Percentiles rank a stretch among this genome's conserved stretches.
These are phyloP conservation scores for Fusarium bactridioides DNA, from an alignment of 2,329 filamentous ascomycete species.

Conservation along the genomic window DNA sequence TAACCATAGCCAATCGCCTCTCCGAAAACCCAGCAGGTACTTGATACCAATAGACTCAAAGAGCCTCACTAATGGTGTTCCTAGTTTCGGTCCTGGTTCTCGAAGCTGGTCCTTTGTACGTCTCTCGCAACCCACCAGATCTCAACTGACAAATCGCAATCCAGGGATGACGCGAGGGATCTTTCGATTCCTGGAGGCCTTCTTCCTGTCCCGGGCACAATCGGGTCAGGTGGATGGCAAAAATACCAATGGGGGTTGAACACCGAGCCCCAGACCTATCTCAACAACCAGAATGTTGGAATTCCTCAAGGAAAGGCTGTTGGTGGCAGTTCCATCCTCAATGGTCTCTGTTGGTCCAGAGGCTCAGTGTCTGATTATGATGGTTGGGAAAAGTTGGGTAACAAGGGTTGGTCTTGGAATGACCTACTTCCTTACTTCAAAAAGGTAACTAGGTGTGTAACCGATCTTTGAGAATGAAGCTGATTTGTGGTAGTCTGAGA, in stretches of 20 bases:
- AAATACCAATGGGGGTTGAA: conserved; percentile 39
- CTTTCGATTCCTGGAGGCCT: conserved; percentile 7
- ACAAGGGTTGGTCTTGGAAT: conserved; percentile 51
- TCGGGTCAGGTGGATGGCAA: neutral
- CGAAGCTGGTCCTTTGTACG: conserved; percentile 2
- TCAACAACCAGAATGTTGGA: conserved; percentile 38
- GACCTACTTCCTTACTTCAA: conserved; percentile 54
- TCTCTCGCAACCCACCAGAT: neutral
- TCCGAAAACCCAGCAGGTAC: conserved; percentile 48
- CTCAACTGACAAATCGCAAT: neutral
- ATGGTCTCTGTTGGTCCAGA: conserved; percentile 50
- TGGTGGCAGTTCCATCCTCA: conserved; percentile 52
- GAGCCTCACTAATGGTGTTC: neutral
- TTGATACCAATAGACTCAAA: neutral
- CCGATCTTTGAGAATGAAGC: too few species aligned
- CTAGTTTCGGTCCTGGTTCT: conserved; percentile 12
- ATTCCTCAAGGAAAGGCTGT: conserved; percentile 46
- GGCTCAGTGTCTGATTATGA: conserved; percentile 52
- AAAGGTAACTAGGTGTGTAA: conserved; percentile 44
- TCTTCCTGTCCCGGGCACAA: conserved; percentile 8
- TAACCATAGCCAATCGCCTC: conserved; percentile 50
- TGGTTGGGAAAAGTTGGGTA: conserved; percentile 55
- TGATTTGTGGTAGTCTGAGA: conserved; percentile 10
- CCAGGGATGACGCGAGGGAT: conserved; percentile 9
- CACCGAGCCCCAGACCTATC: conserved; percentile 41